Base-by-base conservation (phyloP, 2,329 filamentous ascomycete genomes). In the Fusarium sulawesiense region DNA sequence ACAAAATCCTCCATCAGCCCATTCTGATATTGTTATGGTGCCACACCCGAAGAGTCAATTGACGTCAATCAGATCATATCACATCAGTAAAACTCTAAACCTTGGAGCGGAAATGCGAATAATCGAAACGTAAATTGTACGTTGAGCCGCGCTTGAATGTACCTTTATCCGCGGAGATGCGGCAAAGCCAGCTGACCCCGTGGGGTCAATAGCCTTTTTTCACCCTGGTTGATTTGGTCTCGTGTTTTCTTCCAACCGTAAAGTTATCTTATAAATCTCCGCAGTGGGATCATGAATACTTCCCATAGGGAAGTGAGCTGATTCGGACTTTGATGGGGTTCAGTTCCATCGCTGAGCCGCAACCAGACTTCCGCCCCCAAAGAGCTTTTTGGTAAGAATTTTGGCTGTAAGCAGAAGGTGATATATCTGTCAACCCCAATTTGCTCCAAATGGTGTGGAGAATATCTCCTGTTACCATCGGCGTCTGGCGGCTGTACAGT, bases 91-190 rank as follows among this genome's bases (percentile, higher is more conserved):
- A 47, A 60, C 37, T 64, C 30, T 60, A 66, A 55, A 48, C 13
- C 7, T 27, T 23, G 30, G 44, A 27, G 30, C 40, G 21, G 34
- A 65, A 40, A 27, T 55, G 54, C 32, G 25, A 40, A 27, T 51
- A 20, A 47, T 44, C 49, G 49, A 60, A 53, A 60, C 58, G 58
- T 58, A 42, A 44, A 25, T 34, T 49, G 48, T 21, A 53, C 54
- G 48, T 25, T 46, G 58, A 68, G 54, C 61, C 50, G 51, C 56
- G 63, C 53, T 40, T 47, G 42, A 50, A 41, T 58, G 45, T 55
- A 65, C 60, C 50, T 60, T 57, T 66, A 64, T 54, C 60, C 59
- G 65, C 56, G 60, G 65, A 61, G 65, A 58, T 54, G 53, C 66
- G 50, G 32, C 37, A 50, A 63, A 45, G 41, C 53, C 54, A 49